Evolutionary conservation across 225 moss, liverwort and hornwort genomes (phyloP).

Genomic region (Marchantia polymorpha): DNA sequence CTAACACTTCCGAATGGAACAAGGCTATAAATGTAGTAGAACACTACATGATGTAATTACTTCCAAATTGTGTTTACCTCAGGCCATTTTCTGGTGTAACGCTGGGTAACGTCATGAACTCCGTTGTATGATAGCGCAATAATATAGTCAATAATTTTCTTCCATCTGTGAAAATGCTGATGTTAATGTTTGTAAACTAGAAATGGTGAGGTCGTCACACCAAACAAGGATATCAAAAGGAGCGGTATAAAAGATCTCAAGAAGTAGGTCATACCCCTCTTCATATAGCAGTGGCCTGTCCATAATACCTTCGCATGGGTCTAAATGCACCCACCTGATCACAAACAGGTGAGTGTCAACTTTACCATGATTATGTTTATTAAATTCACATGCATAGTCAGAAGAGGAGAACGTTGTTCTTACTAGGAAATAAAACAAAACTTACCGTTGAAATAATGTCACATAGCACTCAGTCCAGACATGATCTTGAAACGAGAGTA

Average conservation of each 20-base stretch:
- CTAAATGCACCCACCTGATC: constrained; percentile 61
- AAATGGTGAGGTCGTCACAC: not conserved
- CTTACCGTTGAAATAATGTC: constrained; percentile 26
- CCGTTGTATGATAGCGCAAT: constrained; percentile 57
- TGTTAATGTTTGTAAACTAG: not conserved
- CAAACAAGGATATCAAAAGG: not conserved
- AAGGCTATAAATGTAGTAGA: not conserved
- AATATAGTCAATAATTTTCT: constrained; percentile 60
- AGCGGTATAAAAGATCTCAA: not conserved
- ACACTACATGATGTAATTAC: not conserved
- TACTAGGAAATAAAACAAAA: not conserved
- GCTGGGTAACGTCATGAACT: constrained; percentile 63
- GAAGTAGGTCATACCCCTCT: constrained; percentile 27
- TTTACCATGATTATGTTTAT: not conserved
- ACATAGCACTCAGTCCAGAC: constrained; percentile 77
- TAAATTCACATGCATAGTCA: not conserved
- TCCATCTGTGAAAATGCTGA: constrained; percentile 33
- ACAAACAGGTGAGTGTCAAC: constrained; percentile 20
- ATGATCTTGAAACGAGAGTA: constrained; percentile 56
- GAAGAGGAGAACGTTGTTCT: not conserved
- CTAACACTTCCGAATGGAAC: not conserved
- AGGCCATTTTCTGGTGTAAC: constrained; percentile 67
- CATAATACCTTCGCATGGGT: constrained; percentile 61
- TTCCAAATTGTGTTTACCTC: constrained; percentile 22
- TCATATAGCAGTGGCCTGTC: constrained; percentile 74